These are phyloP conservation scores for Monilinia vaccinii-corymbosi DNA, from an alignment of 2,329 filamentous ascomycete species.

Conservation along the genomic window DNA sequence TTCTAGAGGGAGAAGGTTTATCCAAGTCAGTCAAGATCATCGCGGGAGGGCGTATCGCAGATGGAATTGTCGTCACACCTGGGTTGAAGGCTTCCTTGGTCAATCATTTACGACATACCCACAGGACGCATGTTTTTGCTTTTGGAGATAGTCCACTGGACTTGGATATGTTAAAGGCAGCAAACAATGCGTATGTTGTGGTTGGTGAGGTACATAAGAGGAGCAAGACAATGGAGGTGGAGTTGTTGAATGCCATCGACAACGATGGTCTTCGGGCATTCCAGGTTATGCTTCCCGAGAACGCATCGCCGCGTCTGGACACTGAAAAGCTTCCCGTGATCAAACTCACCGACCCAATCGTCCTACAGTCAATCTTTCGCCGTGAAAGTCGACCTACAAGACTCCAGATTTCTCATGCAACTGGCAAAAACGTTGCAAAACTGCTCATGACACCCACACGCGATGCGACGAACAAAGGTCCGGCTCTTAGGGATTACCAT, in stretches of 20 bases:
- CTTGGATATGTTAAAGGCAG: constrained; percentile 44
- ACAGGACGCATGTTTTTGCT: constrained; percentile 38
- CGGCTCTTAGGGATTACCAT: constrained; percentile 41
- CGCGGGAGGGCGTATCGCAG: constrained; percentile 39
- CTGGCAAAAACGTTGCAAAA: constrained; percentile 35
- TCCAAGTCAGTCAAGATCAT: constrained; percentile 39
- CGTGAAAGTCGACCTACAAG: neutral
- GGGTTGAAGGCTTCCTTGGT: constrained; percentile 42
- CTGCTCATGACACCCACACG: constrained; percentile 46
- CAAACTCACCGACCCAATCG: constrained; percentile 12
- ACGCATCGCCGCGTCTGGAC: constrained; percentile 35
- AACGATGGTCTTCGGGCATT: constrained; percentile 32
- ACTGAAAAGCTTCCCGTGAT: constrained; percentile 33
- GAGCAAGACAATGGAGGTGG: constrained; percentile 44
- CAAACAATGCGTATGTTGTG: constrained; percentile 46
- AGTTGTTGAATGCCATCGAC: constrained; percentile 36
- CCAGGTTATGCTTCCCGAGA: constrained; percentile 39
- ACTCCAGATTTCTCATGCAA: constrained; percentile 33
- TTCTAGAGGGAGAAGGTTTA: constrained; percentile 38
- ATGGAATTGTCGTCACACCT: constrained; percentile 43
- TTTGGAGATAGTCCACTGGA: constrained; percentile 55
- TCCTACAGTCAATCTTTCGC: neutral
- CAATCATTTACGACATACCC: constrained; percentile 29
- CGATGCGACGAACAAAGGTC: constrained; percentile 38
- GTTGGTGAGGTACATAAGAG: constrained; percentile 38